Evolutionary conservation across 164 flowering plant genomes (phyloP), one percentile per base, ranked within the genome.

Genomic region (Piper betle): DNA sequence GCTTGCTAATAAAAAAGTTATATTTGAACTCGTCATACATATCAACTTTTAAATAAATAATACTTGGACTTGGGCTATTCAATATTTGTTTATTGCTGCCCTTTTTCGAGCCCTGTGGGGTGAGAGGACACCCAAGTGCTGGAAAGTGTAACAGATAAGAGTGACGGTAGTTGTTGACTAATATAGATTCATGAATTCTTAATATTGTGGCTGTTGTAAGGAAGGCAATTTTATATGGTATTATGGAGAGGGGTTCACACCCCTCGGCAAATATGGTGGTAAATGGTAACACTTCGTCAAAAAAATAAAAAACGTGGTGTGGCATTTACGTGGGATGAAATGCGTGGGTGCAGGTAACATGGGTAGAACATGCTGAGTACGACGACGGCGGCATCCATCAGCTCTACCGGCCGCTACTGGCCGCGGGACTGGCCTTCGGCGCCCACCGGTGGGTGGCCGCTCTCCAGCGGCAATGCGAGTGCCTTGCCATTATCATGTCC

Each of bases 351-450:
- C 81, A 93, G 99, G 99, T 93, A 20, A 87, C 92, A 25, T 93
- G 99, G 97, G 96, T 93, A 5, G 97, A 93, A 63, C 99, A 93
- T 72, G 86, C 91, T 17, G 99, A 90, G 61, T 93, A 90, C 66
- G 92, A 90, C 12, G 96, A 86, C 64, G 77, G 77, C 55, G 68
- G 68, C 17, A 72, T 82, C 6, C 99, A 93, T 74, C 90, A 77
- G 53, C 85, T 93, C 15, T 93, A 81, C 75, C 84, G 94, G 18
- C 88, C 88, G 0, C 62, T 90, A 54, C 72, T 93, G 25, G 66
- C 81, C 40, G 65, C 99, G 33, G 94, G 99, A 59, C 77, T 90
- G 86, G 99, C 87, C 38, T 90, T 93, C 55, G 99, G 99, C 2
- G 94, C 99, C 1, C 96, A 86, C 40, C 71, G 96, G 38, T 93